These are phyloP conservation scores for Ophiognomonia clavigignenti-juglandacearum DNA, from an alignment of 2,329 filamentous ascomycete species.

Conservation along the genomic window DNA sequence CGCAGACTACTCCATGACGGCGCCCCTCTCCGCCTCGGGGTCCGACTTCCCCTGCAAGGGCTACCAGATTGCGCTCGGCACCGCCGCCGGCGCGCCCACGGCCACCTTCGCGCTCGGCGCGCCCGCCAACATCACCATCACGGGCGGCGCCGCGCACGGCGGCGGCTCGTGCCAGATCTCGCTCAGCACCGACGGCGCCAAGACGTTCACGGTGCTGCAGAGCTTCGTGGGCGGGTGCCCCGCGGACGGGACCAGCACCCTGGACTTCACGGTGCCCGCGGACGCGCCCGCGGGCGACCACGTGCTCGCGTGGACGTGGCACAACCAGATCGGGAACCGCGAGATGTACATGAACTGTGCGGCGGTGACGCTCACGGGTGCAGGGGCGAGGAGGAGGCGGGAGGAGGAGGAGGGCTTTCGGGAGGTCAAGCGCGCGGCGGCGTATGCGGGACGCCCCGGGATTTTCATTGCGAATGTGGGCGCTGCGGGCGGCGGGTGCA, in stretches of 20 bases:
- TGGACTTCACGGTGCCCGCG: constrained; percentile 61
- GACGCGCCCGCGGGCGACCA: constrained; percentile 57
- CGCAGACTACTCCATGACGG: constrained; percentile 68
- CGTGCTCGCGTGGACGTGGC: constrained; percentile 73
- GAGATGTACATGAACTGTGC: constrained; percentile 90
- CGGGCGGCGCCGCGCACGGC: constrained; percentile 57
- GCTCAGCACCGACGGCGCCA: constrained; percentile 67
- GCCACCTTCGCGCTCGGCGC: constrained; percentile 59
- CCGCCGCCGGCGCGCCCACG: constrained; percentile 44
- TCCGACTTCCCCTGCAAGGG: constrained; percentile 75
- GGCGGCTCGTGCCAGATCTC: constrained; percentile 75
- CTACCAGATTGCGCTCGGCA: constrained; percentile 44
- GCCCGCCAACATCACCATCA: constrained; percentile 58
- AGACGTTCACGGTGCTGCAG: constrained; percentile 63
- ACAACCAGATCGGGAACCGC: constrained; percentile 70
- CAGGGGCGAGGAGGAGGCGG: constrained; percentile 24
- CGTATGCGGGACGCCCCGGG: constrained; percentile 54
- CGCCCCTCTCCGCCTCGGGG: constrained; percentile 56
- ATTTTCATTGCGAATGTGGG: constrained; percentile 68
- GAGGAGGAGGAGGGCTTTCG: constrained; percentile 18
- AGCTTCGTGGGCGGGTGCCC: constrained; percentile 53
- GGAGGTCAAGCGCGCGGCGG: constrained; percentile 24
- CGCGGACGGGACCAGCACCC: constrained; percentile 39
- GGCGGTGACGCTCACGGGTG: constrained; percentile 52
- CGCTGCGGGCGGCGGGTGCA: constrained; percentile 49